Evolutionary conservation across 2,329 filamentous ascomycete species (phyloP), one percentile per base, ranked within the genome.

Genomic region (Colletotrichum aenigma): DNA sequence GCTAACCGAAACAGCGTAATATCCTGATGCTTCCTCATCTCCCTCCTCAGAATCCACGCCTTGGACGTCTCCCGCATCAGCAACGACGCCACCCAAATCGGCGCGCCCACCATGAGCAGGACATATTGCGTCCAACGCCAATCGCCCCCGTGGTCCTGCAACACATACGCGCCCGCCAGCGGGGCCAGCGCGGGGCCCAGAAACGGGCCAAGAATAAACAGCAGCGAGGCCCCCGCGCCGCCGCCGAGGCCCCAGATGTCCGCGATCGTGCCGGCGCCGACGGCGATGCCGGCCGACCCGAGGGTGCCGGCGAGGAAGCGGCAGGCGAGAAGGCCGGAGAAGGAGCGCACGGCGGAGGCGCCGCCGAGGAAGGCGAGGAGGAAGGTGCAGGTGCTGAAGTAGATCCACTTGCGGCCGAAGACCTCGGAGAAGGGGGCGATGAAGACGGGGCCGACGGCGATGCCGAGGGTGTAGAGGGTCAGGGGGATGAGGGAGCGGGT

Each of bases 371-470:
- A 95, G 13, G 95, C 76, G 18, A 91, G 85, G 79, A 94, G 94
- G 4, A 95, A 83, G 16, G 87, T 83, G 82, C 95, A 95, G 0
- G 93, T 94, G 16, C 88, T 83, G 6, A 95, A 83, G 80, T 95
- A 96, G 72, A 96, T 92, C 5, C 91, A 92, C 56, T 94, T 89
- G 52, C 94, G 89, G 6, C 94, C 94, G 0, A 89, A 80, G 0
- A 85, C 87, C 79, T 96, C 94, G 24, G 92, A 94, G 79, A 95
- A 94, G 1, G 92, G 92, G 1, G 92, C 94, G 91, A 93, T 95
- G 93, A 94, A 95, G 2, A 96, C 86, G 0, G 94, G 94, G 75
- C 94, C 95, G 36, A 95, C 93, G 21, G 91, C 90, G 93, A 95
- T 93, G 74, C 89, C 86, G 6, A 95, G 86, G 92, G 95, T 94